Evolutionary conservation across 169 alveolate genomes (phyloP).

Genomic region (Plasmodium coatneyi): DNA sequence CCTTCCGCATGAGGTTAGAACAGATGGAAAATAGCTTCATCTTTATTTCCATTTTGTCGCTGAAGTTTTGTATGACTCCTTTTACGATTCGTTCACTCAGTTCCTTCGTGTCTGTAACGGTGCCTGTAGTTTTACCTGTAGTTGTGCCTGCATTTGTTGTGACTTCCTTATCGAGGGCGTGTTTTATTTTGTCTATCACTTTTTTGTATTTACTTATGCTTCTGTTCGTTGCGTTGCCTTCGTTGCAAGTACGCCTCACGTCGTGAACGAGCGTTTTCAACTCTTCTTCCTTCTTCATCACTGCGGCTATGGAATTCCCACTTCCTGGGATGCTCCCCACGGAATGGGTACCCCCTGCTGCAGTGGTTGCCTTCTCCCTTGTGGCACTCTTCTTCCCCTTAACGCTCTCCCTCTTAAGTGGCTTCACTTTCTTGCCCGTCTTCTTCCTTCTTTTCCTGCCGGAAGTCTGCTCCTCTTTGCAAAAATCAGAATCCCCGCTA

Average conservation of each 20-base stretch:
- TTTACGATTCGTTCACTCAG: conserved; percentile 57
- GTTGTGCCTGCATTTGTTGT: no score
- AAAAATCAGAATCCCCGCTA: conserved; percentile 47
- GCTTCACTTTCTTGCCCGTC: background rate
- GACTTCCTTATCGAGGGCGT: conserved; percentile 32
- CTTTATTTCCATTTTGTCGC: conserved; percentile 45
- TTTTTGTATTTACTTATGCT: conserved; percentile 26
- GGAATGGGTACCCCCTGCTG: background rate
- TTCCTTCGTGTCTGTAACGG: conserved; percentile 1
- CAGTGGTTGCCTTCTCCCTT: background rate
- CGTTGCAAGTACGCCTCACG: background rate
- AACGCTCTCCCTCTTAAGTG: background rate
- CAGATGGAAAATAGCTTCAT: conserved; percentile 59
- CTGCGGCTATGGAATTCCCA: background rate
- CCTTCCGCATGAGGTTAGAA: conserved; percentile 39
- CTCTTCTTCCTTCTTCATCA: conserved; percentile 6
- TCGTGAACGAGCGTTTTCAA: background rate
- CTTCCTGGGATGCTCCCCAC: background rate
- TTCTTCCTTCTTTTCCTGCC: conserved; percentile 28
- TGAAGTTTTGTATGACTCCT: conserved; percentile 25
- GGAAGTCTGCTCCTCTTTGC: conserved; percentile 3
- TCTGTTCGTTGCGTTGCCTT: background rate
- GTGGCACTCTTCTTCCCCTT: background rate
- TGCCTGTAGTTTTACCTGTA: no score
- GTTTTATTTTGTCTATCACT: conserved; percentile 59